Percentiles rank a stretch among this genome's conserved stretches.
Conservation (phyloP, 345 rosid species). For the Ceriops tagal region DNA sequence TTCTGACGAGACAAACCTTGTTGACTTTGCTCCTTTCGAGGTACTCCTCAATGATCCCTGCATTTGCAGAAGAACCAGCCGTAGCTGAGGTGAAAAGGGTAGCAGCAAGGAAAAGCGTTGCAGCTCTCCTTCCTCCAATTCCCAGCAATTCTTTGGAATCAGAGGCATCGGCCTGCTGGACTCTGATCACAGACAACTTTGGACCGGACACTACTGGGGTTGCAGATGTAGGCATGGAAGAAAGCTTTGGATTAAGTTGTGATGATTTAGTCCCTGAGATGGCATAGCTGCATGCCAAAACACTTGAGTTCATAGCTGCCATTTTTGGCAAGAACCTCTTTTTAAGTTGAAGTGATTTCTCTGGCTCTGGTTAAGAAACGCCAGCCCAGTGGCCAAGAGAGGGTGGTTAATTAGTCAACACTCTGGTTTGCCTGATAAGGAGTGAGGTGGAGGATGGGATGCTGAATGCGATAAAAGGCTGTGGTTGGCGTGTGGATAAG, state of each 20-base stretch:
- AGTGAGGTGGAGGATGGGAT: conserved; percentile 40
- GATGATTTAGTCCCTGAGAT: conserved; percentile 60
- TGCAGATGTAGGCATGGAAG: conserved; percentile 36
- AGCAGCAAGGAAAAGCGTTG: conserved; percentile 64
- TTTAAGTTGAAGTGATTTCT: not conserved
- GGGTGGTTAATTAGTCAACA: conserved; percentile 1
- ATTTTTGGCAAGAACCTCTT: conserved; percentile 20
- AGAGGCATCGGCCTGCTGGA: conserved; percentile 35
- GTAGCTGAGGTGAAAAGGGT: conserved; percentile 62
- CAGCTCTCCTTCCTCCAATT: conserved; percentile 67
- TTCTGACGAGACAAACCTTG: conserved; percentile 47
- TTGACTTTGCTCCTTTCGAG: conserved; percentile 94
- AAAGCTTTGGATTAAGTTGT: conserved; percentile 57
- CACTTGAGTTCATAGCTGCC: conserved; percentile 87
- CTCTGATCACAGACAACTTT: conserved; percentile 61
- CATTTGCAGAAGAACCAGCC: conserved; percentile 66
- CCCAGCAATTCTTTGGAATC: conserved; percentile 30
- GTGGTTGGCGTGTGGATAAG: conserved; percentile 95
- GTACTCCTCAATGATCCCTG: conserved; percentile 84
- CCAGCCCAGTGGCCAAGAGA: not conserved
- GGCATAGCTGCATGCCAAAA: conserved; percentile 73
- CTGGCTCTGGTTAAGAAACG: not conserved
- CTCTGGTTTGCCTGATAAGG: conserved; percentile 22
- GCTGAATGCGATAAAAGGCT: conserved; percentile 45
- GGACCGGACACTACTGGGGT: conserved; percentile 37